phyloP scores from a whole-genome alignment of 1,139 yeast species.

The Pichia sp. region DNA sequence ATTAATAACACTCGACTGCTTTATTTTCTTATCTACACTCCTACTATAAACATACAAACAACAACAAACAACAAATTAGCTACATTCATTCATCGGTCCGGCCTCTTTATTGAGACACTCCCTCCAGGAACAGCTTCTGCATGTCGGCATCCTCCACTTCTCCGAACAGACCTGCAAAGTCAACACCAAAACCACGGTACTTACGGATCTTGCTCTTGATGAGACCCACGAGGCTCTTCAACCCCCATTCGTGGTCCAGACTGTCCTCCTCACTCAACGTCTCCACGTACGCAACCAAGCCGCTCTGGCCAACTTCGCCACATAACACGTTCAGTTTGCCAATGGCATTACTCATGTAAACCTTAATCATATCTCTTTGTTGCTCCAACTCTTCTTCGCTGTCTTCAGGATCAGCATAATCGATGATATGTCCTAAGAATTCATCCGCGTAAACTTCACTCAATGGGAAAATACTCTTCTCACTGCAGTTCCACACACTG shows the following conservation, averaged over 20 bases:
- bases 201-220: conserved; percentile 11
- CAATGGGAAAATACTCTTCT: conserved; percentile 15
- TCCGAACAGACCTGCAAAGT: background rate
- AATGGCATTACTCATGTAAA: conserved; percentile 9
- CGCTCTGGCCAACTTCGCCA: conserved; percentile 26
- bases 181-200: background rate
- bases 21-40: too few relatives aligned
- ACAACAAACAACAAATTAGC: too few relatives aligned
- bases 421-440: conserved; percentile 26
- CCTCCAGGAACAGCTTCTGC: background rate
- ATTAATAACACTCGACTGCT: too few relatives aligned
- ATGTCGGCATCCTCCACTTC: conserved; percentile 1
- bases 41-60: too few relatives aligned
- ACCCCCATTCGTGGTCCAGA: conserved; percentile 16
- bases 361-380: conserved; percentile 4
- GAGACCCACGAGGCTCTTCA: conserved; percentile 11
- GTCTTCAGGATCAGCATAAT: conserved; percentile 15
- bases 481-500: conserved; percentile 43
- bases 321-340: conserved; percentile 26
- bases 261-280: conserved; percentile 6
- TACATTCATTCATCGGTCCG: too few relatives aligned
- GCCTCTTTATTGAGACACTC: too few relatives aligned
- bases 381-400: conserved; percentile 7
- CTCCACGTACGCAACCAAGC: background rate
- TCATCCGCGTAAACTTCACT: conserved; percentile 31